Base-by-base conservation (phyloP, 768 basidiomycete species). In the Boletus sensibilis region DNA sequence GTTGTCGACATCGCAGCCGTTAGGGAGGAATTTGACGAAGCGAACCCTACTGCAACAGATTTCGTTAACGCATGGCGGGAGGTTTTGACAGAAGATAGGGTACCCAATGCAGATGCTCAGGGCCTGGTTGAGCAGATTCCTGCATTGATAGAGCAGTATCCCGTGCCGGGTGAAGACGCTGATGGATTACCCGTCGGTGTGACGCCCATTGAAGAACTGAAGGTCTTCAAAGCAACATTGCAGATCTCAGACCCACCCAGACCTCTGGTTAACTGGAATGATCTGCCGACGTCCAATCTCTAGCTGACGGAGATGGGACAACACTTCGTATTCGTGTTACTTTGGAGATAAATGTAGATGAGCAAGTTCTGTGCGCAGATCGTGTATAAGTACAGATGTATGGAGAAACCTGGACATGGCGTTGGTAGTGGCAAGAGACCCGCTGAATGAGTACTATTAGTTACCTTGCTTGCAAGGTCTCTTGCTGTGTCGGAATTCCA, bases 261-360 rank as follows among this genome's bases (percentile, higher is more conserved):
- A 38, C 85, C 92, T 3, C 74, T 93, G 60, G 86, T 85, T 1
- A 73, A 84, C 49, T 92, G 88, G 88, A 82, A 81, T 34, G 90
- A 92, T 73, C 74, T 90, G 51, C 88, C 87, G 20, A 68, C 73
- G 7, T 69, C 87, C 2, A 85, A 78, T 59, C 78, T 83, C 43
- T 88, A 72, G 78, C 29, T 10, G n/a, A 38, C 11, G 31, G 23
- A 18, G 23, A 41, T 25, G n/a, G 37, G 11, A 33, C 9, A 31
- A 33, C 20, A 35, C 11, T 10, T 14, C 33, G 4, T 44, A 21
- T 47, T 52, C 20, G 9, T 29, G 34, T 20, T 43, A 38, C 44
- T 21, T 39, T 1, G 16, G n/a, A 34, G 31, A 51, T 25, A 21
- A 23, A 52, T 27, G 14, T 53, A 31, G 29, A 52, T 33, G 25